These are phyloP conservation scores for Albatrellus ellisii DNA, from an alignment of 768 basidiomycete genomes.

Conservation along the genomic window DNA sequence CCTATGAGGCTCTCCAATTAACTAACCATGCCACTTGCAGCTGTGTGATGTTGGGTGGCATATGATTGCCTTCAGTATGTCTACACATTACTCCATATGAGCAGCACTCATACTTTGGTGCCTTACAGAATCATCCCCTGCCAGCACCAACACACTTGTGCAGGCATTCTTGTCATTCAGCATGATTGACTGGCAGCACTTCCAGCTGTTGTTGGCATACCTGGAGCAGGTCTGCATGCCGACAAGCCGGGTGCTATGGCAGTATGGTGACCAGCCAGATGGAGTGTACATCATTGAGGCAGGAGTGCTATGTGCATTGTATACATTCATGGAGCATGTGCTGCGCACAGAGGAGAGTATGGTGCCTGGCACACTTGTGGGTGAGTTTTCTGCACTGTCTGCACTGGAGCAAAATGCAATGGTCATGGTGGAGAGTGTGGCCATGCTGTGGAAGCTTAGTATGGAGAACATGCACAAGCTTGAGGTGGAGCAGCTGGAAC, in stretches of 20 bases:
- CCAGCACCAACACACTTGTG: slow-evolving; percentile 55
- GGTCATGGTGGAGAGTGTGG: slow-evolving; percentile 65
- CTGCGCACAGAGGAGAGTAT: slow-evolving; percentile 74
- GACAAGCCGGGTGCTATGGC: slow-evolving; percentile 58
- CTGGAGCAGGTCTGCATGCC: slow-evolving; percentile 49
- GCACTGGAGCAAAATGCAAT: slow-evolving; percentile 74
- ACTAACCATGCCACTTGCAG: slow-evolving; percentile 10
- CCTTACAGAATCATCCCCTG: no score
- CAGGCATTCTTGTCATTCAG: slow-evolving; percentile 73
- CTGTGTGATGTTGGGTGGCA: slow-evolving; percentile 12
- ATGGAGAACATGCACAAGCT: no score
- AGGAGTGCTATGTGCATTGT: slow-evolving; percentile 75
- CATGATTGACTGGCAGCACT: slow-evolving; percentile 38
- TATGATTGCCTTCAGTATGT: slow-evolving; percentile 8
- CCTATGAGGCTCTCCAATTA: slow-evolving; percentile 6
- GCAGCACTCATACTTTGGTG: no score
- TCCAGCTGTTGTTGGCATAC: slow-evolving; percentile 54
- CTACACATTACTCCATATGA: no score
- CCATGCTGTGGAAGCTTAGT: no score
- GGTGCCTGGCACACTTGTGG: slow-evolving; percentile 88
- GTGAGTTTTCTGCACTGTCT: slow-evolving; percentile 79
- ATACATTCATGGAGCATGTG: slow-evolving; percentile 57
- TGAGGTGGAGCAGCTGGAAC: no score
- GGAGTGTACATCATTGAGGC: slow-evolving; percentile 84
- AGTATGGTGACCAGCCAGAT: slow-evolving; percentile 57